Evolutionary conservation across 805 yeast species (phyloP), one percentile per base, ranked within the genome.

Genomic region (Saccharomycopsis vini): DNA sequence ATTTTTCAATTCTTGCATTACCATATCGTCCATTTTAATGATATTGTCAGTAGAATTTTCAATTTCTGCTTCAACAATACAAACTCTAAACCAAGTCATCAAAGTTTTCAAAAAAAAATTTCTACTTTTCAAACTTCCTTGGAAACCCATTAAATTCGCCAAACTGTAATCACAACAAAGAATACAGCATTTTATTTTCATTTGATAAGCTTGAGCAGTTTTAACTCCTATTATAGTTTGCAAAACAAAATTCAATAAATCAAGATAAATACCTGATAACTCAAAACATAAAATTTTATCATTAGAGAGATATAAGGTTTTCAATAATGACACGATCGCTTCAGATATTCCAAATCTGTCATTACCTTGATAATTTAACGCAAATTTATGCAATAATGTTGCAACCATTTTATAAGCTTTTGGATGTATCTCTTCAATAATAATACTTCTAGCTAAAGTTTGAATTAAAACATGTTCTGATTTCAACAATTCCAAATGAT

Each of bases 51-150:
- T 30, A 5, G 33, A 30, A 9, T 30, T 30, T 12, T 7, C 7
- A 26, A 19, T 16, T 18, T 36, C 39, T 9, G 20, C 10, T 10
- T 23, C 32, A 20, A 24, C 24, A 26, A 39, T 30, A n/a, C 24
- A 26, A 15, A 36, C 39, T n/a, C 41, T 34, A 21, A 45, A 20
- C 48, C 48, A 45, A 20, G 19, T 24, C 4, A 40, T 35, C 12
- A 45, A 9, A 15, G 23, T 18, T 21, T 36, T 36, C 3, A 40
- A 7, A 13, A 20, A 26, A 3, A 20, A 24, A 19, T 45, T 45
- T 7, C 48, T 30, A 15, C 21, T 12, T 23, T 32, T 23, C 15
- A 26, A 26, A 5, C 23, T 9, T 2, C 46, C 40, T 18, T 22
- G 22, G 12, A 41, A 28, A 7, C 22, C 35, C 24, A 38, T 12